Evolutionary conservation across 208 protist species (phyloP).

Genomic region (Polymyxa betae): DNA sequence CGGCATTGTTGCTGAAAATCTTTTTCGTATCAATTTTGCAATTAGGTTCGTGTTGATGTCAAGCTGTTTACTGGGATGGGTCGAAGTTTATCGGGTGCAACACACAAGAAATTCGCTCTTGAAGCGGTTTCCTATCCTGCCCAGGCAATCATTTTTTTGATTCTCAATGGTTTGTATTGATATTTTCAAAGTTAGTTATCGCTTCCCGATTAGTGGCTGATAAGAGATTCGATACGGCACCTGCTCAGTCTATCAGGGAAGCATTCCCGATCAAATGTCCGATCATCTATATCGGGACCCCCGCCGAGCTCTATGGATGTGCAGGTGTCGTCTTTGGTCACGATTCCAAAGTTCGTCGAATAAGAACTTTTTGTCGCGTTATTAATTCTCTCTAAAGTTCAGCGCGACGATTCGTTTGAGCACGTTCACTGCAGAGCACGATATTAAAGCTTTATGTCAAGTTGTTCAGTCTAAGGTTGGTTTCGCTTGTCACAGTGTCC

Average conservation of each 20-base stretch:
- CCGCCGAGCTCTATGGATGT: not conserved
- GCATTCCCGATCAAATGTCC: not conserved
- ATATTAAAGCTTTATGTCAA: not conserved
- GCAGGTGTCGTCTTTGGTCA: not conserved
- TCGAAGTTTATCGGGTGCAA: not conserved
- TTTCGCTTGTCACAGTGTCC: not conserved
- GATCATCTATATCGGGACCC: conserved; percentile 20
- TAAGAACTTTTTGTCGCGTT: not conserved
- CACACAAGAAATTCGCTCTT: not conserved
- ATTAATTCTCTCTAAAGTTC: not conserved
- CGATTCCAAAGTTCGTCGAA: not conserved
- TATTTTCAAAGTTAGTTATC: not conserved
- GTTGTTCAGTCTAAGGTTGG: not conserved
- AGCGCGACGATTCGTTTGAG: not conserved
- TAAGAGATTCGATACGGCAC: not conserved
- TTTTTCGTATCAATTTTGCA: not conserved
- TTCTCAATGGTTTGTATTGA: not conserved
- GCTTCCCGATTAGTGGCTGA: not conserved
- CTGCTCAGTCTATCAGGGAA: not conserved
- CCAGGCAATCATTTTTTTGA: not conserved
- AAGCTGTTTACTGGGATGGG: conserved; percentile 40
- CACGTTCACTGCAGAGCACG: not conserved
- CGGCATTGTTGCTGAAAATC: not conserved
- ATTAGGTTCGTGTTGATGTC: conserved; percentile 7
- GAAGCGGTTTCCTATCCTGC: not conserved